Evolutionary conservation across 768 basidiomycete genomes (phyloP).

Genomic region (Amanita inopinata): DNA sequence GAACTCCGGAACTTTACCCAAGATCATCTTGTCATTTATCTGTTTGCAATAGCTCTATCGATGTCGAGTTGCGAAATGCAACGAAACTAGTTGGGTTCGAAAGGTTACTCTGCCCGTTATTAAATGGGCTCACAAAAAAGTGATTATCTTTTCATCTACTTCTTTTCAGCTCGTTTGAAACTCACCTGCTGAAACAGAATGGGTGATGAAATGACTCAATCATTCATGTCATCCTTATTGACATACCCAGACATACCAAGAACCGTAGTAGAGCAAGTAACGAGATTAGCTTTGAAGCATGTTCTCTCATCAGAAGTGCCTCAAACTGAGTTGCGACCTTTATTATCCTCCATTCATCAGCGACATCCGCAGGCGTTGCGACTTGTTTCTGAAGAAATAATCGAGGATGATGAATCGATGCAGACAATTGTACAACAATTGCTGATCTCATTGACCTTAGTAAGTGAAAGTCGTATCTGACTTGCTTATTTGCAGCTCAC

Average conservation of each 20-base stretch:
- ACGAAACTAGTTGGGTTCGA: constrained; percentile 15
- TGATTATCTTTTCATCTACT: neutral
- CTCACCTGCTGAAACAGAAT: constrained; percentile 22
- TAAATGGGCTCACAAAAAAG: constrained; percentile 13
- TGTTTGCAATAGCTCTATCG: constrained; percentile 10
- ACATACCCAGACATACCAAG: constrained; percentile 23
- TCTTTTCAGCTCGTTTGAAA: neutral
- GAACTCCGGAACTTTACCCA: neutral
- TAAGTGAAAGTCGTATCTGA: constrained; percentile 20
- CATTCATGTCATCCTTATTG: constrained; percentile 30
- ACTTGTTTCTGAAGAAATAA: neutral
- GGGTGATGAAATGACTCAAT: constrained; percentile 19
- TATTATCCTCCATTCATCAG: constrained; percentile 57
- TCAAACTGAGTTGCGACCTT: constrained; percentile 8
- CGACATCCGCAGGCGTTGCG: constrained; percentile 33
- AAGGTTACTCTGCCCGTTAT: constrained; percentile 19
- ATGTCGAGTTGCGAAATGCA: constrained; percentile 11
- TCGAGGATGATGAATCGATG: constrained; percentile 22
- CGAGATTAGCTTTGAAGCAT: constrained; percentile 20
- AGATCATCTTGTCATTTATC: neutral
- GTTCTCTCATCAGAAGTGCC: constrained; percentile 18
- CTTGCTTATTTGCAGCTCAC: neutral
- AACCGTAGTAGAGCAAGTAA: constrained; percentile 22
- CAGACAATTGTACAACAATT: constrained; percentile 43
- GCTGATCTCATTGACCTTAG: constrained; percentile 48